Evolutionary conservation across 2,329 filamentous ascomycete species (phyloP), one percentile per base, ranked within the genome.

Genomic region (Stagonosporopsis chrysanthemi): DNA sequence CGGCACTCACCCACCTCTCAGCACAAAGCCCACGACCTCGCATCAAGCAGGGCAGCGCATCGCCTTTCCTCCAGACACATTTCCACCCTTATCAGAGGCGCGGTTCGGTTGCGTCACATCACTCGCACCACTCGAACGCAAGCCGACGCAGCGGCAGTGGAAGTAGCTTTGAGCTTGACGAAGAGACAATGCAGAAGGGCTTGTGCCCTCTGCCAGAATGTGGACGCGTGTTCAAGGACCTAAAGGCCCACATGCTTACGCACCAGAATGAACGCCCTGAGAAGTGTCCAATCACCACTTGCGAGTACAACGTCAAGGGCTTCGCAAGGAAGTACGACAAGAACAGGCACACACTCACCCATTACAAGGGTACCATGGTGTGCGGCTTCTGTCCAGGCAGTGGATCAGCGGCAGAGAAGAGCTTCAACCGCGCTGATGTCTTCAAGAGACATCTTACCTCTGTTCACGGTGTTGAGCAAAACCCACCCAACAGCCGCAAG

Each of bases 281-380:
- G 75, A 97, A 97, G 80, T 97, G 93, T 78, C 93, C 93, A 1
- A 97, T 97, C 66, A 83, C 89, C 56, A 95, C 88, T 0, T 97
- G 93, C 81, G 92, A 96, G 71, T 97, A 97, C 78, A 89, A 96
- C 80, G 81, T 85, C 71, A 97, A 97, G 79, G 93, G 93, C 4
- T 97, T 97, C 72, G 92, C 93, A 11, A 85, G 93, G 68, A 97
- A 97, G 79, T 97, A 97, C 75, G 93, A 97, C 82, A 96, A 96
- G 84, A 97, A 97, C 79, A 83, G 93, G 41, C 93, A 97, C 76
- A 96, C 92, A 5, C 79, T 97, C 61, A 97, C 93, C 5, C 93
- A 97, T 76, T 97, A 97, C 84, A 97, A 97, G 80, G 93, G 93
- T 38, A 97, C 91, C 45, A 97, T 97, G 93, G 91, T 97, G 23